These are phyloP conservation scores for Mycena filopes DNA, from an alignment of 768 basidiomycete genomes.

Conservation along the genomic window DNA sequence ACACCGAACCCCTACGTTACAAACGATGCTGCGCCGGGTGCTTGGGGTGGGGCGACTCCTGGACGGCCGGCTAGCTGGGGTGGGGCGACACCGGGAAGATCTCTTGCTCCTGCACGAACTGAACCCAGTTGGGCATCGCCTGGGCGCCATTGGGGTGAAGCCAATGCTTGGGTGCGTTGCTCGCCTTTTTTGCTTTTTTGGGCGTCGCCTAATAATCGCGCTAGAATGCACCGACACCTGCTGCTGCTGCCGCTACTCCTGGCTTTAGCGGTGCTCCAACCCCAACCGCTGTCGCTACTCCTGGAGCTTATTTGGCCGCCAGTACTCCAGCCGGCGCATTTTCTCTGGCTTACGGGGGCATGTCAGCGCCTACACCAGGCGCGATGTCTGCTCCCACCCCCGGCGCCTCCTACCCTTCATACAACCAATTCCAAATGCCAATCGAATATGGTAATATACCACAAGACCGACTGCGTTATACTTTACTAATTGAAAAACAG, in stretches of 20 bases:
- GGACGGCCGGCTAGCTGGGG: slow-evolving; percentile 43
- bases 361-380: slow-evolving; percentile 50
- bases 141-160: slow-evolving; percentile 25
- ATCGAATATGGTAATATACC: slow-evolving; percentile 26
- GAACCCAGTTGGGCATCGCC: slow-evolving; percentile 31
- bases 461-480: not conserved
- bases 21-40: slow-evolving; percentile 19
- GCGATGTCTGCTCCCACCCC: slow-evolving; percentile 55
- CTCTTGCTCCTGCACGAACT: slow-evolving; percentile 13
- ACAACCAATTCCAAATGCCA: slow-evolving; percentile 29
- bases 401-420: slow-evolving; percentile 36
- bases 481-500: slow-evolving; percentile 35
- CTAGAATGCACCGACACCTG: slow-evolving; percentile 65
- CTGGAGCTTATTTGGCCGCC: slow-evolving; percentile 11
- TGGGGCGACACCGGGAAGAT: slow-evolving; percentile 23
- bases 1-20: slow-evolving; percentile 32
- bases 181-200: not conserved
- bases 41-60: slow-evolving; percentile 43
- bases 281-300: slow-evolving; percentile 41
- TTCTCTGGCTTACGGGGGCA: slow-evolving; percentile 36
- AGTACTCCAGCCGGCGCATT: slow-evolving; percentile 33
- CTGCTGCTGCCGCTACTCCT: slow-evolving; percentile 55
- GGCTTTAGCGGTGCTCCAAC: slow-evolving; percentile 47
- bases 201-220: slow-evolving; percentile 5
- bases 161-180: slow-evolving; percentile 43